phyloP scores from a whole-genome alignment of 1,139 yeast species.

The Debaryomyces sp. region DNA sequence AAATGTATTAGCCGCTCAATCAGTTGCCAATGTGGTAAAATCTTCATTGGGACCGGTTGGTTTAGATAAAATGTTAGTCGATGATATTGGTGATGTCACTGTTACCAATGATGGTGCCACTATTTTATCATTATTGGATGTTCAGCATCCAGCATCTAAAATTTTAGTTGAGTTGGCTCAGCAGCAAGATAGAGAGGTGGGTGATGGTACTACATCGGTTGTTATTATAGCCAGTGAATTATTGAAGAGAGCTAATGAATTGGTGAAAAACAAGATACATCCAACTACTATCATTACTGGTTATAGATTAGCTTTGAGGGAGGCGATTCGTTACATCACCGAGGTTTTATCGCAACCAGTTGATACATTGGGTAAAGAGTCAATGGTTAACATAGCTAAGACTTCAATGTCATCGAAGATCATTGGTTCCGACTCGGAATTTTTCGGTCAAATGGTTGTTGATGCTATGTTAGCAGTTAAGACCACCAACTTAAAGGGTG shows the following conservation, averaged over 20 bases:
- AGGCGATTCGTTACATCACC: constrained; percentile 85
- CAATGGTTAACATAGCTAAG: constrained; percentile 83
- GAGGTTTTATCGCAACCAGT: constrained; percentile 85
- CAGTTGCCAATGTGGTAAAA: constrained; percentile 97
- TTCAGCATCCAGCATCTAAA: constrained; percentile 98
- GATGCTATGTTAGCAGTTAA: constrained; percentile 96
- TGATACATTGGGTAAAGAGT: constrained; percentile 80
- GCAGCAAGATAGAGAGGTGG: constrained; percentile 98
- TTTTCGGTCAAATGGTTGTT: constrained; percentile 88
- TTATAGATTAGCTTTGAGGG: constrained; percentile 89
- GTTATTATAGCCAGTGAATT: constrained; percentile 94
- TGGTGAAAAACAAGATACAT: constrained; percentile 91
- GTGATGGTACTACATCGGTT: constrained; percentile 97
- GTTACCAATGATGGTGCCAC: constrained; percentile 99
- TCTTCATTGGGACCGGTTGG: constrained; percentile 98
- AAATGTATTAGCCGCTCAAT: constrained; percentile 92
- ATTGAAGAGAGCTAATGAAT: constrained; percentile 88
- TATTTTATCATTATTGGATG: constrained; percentile 85
- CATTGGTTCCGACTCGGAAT: constrained; percentile 93
- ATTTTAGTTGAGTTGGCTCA: constrained; percentile 96
- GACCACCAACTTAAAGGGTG: constrained; percentile 87
- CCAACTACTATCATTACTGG: constrained; percentile 98
- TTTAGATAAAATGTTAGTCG: constrained; percentile 96
- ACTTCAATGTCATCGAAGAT: constrained; percentile 97
- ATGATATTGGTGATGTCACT: constrained; percentile 98